phyloP scores from a whole-genome alignment of 2,329 filamentous ascomycete species.

The Penicillium sp. region DNA sequence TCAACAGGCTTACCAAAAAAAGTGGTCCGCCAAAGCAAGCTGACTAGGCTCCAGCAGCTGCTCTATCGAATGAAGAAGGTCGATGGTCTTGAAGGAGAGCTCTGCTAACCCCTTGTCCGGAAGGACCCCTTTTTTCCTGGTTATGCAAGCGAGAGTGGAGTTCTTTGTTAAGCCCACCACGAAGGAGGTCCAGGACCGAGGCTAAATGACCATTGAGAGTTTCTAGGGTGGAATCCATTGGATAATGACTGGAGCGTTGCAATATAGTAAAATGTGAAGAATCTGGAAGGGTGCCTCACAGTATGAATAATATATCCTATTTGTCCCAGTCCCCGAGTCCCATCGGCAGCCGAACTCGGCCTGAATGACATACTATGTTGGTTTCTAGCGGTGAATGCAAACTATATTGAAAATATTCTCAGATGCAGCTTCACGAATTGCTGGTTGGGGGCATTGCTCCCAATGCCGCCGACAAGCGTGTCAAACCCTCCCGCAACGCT shows the following conservation, averaged over 20 bases:
- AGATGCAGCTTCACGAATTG: background rate
- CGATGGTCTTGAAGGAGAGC: background rate
- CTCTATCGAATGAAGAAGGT: background rate
- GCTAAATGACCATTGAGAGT: background rate
- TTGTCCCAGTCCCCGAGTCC: background rate
- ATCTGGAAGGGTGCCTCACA: too few relatives aligned
- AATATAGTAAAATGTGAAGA: background rate
- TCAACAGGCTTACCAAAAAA: conserved; percentile 24
- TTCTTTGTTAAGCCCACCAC: background rate
- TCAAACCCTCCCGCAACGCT: background rate
- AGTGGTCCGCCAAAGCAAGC: conserved; percentile 34
- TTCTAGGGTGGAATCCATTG: background rate
- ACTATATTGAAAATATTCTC: background rate
- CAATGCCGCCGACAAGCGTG: background rate
- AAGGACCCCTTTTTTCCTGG: background rate
- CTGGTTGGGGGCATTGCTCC: background rate
- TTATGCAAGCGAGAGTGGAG: background rate
- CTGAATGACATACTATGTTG: background rate
- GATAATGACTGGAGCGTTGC: background rate
- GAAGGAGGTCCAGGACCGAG: background rate
- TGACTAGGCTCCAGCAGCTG: conserved; percentile 27
- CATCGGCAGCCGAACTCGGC: background rate
- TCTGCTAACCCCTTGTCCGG: background rate
- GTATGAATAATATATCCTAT: too few relatives aligned
- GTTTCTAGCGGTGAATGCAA: background rate